Percentiles rank a stretch among this genome's conserved stretches.
phyloP scores from a whole-genome alignment of 2,329 filamentous ascomycete genomes.

The Aspergillus pseudoglaucus region DNA sequence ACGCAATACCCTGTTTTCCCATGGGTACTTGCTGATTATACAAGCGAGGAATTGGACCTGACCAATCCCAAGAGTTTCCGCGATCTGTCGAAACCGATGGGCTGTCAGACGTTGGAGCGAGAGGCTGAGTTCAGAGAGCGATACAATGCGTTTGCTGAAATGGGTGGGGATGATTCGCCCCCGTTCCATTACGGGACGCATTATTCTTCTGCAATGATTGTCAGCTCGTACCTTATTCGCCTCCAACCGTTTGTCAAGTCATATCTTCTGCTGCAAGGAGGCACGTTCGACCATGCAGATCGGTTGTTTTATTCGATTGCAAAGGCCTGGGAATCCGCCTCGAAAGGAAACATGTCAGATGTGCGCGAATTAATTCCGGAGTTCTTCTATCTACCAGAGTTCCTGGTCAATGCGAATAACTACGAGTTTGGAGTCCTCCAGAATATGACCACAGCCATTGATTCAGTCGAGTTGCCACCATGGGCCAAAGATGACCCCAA shows the following conservation, averaged over 20 bases:
- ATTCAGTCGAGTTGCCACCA: conserved; percentile 80
- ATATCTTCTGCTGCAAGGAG: conserved; percentile 89
- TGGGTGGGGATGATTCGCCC: conserved; percentile 66
- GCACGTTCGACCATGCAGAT: conserved; percentile 91
- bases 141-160: conserved; percentile 82
- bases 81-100: conserved; percentile 93
- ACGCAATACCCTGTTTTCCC: conserved; percentile 98
- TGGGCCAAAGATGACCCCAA: conserved; percentile 97
- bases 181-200: conserved; percentile 98
- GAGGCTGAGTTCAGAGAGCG: conserved; percentile 75
- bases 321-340: conserved; percentile 85
- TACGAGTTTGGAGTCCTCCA: conserved; percentile 91
- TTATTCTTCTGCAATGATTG: conserved; percentile 98
- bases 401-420: conserved; percentile 84
- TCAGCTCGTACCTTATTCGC: conserved; percentile 90
- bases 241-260: conserved; percentile 95
- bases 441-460: conserved; percentile 69
- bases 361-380: conserved; percentile 92
- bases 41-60: conserved; percentile 84
- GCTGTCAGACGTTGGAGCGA: conserved; percentile 71
- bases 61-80: conserved; percentile 78
- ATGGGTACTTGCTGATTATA: conserved; percentile 94
- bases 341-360: conserved; percentile 83
- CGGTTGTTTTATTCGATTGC: conserved; percentile 89
- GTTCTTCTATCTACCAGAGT: conserved; percentile 95